phyloP scores from a whole-genome alignment of 768 basidiomycete genomes.

The Trametes elegans region DNA sequence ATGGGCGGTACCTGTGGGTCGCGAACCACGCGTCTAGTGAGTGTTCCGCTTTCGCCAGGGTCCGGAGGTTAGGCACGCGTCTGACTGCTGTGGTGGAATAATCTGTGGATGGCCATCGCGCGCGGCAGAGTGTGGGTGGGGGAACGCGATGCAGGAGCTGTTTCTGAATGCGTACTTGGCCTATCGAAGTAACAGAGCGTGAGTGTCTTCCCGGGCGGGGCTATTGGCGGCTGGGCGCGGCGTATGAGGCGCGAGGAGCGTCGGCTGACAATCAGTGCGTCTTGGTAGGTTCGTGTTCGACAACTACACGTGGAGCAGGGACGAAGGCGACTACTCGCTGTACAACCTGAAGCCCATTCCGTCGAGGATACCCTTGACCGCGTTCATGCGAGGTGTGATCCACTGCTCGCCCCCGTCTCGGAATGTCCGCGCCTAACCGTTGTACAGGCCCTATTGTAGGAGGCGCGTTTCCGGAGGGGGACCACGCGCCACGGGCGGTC shows the following conservation, averaged over 20 bases:
- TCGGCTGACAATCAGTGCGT: not conserved
- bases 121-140: conserved; percentile 37
- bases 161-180: conserved; percentile 35
- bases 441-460: conserved; percentile 41
- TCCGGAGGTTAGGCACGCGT: too few species aligned
- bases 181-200: conserved; percentile 36
- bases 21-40: conserved; percentile 46
- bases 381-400: conserved; percentile 49
- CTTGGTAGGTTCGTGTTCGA: conserved; percentile 52
- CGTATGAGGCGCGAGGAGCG: too few species aligned
- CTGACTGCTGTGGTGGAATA: not conserved
- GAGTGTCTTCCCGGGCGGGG: conserved; percentile 25
- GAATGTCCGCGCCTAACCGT: too few species aligned
- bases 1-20: conserved; percentile 46
- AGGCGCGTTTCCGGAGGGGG: conserved; percentile 34
- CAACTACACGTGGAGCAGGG: conserved; percentile 51
- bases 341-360: conserved; percentile 51
- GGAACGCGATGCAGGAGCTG: conserved; percentile 40
- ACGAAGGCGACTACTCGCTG: conserved; percentile 35
- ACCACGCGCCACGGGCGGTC: conserved; percentile 36
- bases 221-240: too few species aligned
- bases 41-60: conserved; percentile 15
- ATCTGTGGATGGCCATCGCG: too few species aligned
- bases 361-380: conserved; percentile 50
- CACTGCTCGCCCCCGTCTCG: too few species aligned